Evolutionary conservation across 1,139 yeast genomes (phyloP).

Genomic region (Suhomyces kunorum): DNA sequence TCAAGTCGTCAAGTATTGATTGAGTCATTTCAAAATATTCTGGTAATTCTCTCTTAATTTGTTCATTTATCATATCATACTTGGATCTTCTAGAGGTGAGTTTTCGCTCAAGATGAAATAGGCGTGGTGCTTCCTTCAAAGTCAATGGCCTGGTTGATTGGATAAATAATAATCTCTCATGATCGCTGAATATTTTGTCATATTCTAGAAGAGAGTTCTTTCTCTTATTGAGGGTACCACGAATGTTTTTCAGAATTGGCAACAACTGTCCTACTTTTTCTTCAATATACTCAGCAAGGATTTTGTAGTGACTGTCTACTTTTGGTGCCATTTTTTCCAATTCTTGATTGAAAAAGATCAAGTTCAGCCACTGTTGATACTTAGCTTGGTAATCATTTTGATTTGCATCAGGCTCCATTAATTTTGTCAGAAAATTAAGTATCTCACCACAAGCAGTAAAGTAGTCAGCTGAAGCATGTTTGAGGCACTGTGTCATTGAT

Average conservation of each 20-base stretch:
- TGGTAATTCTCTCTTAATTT: constrained; percentile 43
- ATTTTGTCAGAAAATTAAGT: constrained; percentile 18
- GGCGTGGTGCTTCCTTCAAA: constrained; percentile 31
- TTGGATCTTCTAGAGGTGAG: constrained; percentile 27
- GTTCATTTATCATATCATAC: constrained; percentile 33
- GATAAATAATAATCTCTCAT: constrained; percentile 28
- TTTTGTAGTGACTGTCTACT: constrained; percentile 16
- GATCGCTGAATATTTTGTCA: constrained; percentile 31
- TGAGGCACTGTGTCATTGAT: constrained; percentile 21
- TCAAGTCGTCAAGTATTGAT: constrained; percentile 27
- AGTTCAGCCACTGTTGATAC: constrained; percentile 22
- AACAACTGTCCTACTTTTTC: constrained; percentile 22
- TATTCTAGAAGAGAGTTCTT: constrained; percentile 37
- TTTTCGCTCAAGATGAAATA: constrained; percentile 36
- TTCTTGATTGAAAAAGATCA: constrained; percentile 20
- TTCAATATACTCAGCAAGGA: constrained; percentile 11
- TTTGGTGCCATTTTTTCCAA: constrained; percentile 17
- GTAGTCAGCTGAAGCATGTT: constrained; percentile 15
- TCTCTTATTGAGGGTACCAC: constrained; percentile 29
- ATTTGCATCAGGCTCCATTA: constrained; percentile 7
- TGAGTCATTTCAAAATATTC: constrained; percentile 33
- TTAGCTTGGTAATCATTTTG: constrained; percentile 5
- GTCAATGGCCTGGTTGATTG: constrained; percentile 27
- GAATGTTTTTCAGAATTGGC: constrained; percentile 26
- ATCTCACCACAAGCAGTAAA: constrained; percentile 21